Percentiles rank a stretch among this genome's conserved stretches.
phyloP scores from a whole-genome alignment of 257 asterid species.

The Solanum dulcamara region DNA sequence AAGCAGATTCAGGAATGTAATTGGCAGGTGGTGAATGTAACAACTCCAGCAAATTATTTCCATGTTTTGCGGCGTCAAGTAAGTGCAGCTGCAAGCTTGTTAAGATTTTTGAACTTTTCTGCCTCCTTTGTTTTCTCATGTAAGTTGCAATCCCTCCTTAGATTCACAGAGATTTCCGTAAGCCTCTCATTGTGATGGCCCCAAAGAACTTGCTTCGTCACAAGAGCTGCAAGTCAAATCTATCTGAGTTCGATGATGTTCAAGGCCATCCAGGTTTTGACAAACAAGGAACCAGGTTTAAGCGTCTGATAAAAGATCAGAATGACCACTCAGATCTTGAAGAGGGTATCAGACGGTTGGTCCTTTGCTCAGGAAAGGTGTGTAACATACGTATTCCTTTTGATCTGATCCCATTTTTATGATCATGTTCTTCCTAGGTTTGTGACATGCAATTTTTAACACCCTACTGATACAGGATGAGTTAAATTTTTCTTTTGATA shows the following conservation, averaged over 20 bases:
- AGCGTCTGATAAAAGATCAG: slow-evolving; percentile 19
- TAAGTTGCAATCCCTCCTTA: not conserved
- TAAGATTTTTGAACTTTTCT: not conserved
- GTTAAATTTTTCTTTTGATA: not conserved
- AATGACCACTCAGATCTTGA: slow-evolving; percentile 16
- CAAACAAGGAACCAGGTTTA: slow-evolving; percentile 19
- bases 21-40: slow-evolving; percentile 98
- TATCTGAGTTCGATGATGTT: slow-evolving; percentile 18
- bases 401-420: not conserved
- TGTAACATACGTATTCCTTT: not conserved
- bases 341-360: slow-evolving; percentile 15
- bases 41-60: slow-evolving; percentile 99
- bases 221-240: slow-evolving; percentile 18
- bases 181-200: slow-evolving; percentile 27
- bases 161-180: slow-evolving; percentile 14
- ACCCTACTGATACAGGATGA: not conserved
- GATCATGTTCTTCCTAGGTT: not conserved
- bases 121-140: not conserved
- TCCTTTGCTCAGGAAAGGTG: slow-evolving; percentile 29
- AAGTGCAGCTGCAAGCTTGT: slow-evolving; percentile 17
- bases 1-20: slow-evolving; percentile 96
- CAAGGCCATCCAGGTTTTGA: slow-evolving; percentile 23
- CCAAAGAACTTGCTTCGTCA: slow-evolving; percentile 28
- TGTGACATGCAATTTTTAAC: not conserved
- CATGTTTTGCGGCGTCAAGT: slow-evolving; percentile 97